Conservation (phyloP, 2,329 filamentous ascomycete genomes). For the Claviceps sp. region DNA sequence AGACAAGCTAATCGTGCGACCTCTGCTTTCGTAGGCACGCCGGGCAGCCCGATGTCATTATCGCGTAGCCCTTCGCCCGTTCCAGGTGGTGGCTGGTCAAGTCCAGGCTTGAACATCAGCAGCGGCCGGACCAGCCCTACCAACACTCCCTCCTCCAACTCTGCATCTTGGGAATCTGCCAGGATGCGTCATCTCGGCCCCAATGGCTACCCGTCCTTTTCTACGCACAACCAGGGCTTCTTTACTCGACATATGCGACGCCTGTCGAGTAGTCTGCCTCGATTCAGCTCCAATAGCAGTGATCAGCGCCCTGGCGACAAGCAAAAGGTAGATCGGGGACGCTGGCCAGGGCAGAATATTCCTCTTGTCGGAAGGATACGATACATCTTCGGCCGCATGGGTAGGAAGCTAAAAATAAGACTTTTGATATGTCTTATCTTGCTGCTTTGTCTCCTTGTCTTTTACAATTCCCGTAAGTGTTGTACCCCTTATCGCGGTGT, state of each 20-base stretch:
- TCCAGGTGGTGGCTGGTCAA: slow-evolving; percentile 78
- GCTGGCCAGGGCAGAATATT: slow-evolving; percentile 28
- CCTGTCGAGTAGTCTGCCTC: slow-evolving; percentile 66
- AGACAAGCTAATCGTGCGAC: slow-evolving; percentile 3
- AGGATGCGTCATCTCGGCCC: slow-evolving; percentile 64
- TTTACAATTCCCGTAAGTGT: slow-evolving; percentile 60
- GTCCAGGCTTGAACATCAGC: slow-evolving; percentile 61
- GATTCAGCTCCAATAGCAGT: slow-evolving; percentile 42
- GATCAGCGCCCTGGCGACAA: slow-evolving; percentile 53
- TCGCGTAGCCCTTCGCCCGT: slow-evolving; percentile 80
- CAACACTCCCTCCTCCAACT: slow-evolving; percentile 36
- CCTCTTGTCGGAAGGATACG: slow-evolving; percentile 34
- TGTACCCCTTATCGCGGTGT: neutral
- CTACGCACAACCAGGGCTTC: slow-evolving; percentile 72
- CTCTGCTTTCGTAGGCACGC: slow-evolving; percentile 31
- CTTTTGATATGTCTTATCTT: slow-evolving; percentile 46
- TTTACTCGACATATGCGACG: slow-evolving; percentile 73
- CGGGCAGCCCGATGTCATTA: slow-evolving; percentile 57
- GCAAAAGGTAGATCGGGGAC: slow-evolving; percentile 56
- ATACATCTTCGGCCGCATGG: slow-evolving; percentile 34
- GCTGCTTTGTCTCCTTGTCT: slow-evolving; percentile 47
- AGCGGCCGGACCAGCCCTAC: slow-evolving; percentile 58
- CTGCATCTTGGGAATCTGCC: slow-evolving; percentile 69
- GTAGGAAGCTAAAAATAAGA: slow-evolving; percentile 53
- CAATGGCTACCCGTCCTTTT: slow-evolving; percentile 65